A percentile compares a stretch with the other conserved stretches of the same genome.
These are phyloP conservation scores for Fusarium keratoplasticum DNA, from an alignment of 2,329 filamentous ascomycete genomes.

Conservation along the genomic window DNA sequence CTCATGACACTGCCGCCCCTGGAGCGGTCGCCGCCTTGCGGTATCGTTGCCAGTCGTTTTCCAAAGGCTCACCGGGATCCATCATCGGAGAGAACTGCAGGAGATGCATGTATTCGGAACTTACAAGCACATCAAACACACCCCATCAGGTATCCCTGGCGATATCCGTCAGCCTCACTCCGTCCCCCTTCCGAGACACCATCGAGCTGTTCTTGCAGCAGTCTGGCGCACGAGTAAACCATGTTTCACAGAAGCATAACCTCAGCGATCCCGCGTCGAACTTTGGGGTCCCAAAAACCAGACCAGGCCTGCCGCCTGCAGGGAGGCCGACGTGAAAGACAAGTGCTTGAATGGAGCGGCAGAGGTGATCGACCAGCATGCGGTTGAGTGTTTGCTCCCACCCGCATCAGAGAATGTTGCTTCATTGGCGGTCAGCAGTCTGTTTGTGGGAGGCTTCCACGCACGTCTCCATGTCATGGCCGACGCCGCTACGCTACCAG, in stretches of 20 bases:
- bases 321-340: background rate
- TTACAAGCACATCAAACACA: background rate
- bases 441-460: conserved; percentile 19
- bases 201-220: background rate
- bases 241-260: conserved; percentile 1
- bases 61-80: background rate
- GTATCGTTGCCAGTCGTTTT: background rate
- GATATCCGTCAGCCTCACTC: background rate
- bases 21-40: background rate
- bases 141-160: background rate
- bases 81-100: background rate
- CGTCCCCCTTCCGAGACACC: background rate
- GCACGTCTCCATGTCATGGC: conserved; percentile 8
- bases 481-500: conserved; percentile 4
- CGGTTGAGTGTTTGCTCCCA: background rate
- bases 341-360: background rate
- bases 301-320: background rate
- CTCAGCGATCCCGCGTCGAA: background rate
- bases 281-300: background rate
- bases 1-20: conserved; percentile 7
- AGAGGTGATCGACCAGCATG: background rate
- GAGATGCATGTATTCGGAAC: background rate
- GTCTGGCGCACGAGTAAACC: background rate
- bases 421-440: conserved; percentile 26
- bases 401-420: background rate